These are phyloP conservation scores for Exophiala aquamarina DNA, from an alignment of 2,329 filamentous ascomycete species.

Conservation along the genomic window DNA sequence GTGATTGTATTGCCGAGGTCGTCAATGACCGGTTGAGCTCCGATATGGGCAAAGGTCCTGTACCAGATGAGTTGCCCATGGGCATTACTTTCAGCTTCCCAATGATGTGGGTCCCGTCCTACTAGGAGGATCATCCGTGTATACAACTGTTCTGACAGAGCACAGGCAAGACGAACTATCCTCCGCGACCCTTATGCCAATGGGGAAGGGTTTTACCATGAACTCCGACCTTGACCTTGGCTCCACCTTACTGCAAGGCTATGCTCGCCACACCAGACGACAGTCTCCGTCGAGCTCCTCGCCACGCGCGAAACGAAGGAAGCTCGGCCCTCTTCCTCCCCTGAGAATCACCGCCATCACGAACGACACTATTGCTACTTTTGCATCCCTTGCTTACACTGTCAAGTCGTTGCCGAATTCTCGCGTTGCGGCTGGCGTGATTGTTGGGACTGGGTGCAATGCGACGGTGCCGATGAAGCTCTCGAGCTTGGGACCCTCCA, in stretches of 20 bases:
- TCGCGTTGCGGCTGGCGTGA: slow-evolving; percentile 74
- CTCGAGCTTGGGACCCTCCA: slow-evolving; percentile 61
- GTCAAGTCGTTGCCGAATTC: slow-evolving; percentile 61
- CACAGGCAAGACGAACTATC: slow-evolving; percentile 52
- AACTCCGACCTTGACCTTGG: slow-evolving; percentile 56
- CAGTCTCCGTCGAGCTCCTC: slow-evolving; percentile 34
- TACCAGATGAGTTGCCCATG: slow-evolving; percentile 48
- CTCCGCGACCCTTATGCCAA: slow-evolving; percentile 57
- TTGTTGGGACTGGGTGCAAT: slow-evolving; percentile 79
- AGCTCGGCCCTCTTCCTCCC: slow-evolving; percentile 54
- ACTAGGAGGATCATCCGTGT: no score
- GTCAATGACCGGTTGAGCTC: slow-evolving; percentile 54
- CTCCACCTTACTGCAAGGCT: slow-evolving; percentile 54
- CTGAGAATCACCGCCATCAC: slow-evolving; percentile 74
- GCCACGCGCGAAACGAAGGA: slow-evolving; percentile 46
- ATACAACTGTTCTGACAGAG: slow-evolving; percentile 13
- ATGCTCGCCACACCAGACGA: slow-evolving; percentile 51
- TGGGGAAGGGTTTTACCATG: slow-evolving; percentile 60
- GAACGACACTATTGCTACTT: slow-evolving; percentile 77
- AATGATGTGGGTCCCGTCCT: slow-evolving; percentile 42
- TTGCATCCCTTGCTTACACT: slow-evolving; percentile 74
- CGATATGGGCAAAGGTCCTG: slow-evolving; percentile 38
- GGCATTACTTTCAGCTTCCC: slow-evolving; percentile 52
- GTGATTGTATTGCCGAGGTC: slow-evolving; percentile 71
- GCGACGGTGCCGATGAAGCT: slow-evolving; percentile 73